Evolutionary conservation across 768 basidiomycete species (phyloP).

Genomic region (Russula compacta): DNA sequence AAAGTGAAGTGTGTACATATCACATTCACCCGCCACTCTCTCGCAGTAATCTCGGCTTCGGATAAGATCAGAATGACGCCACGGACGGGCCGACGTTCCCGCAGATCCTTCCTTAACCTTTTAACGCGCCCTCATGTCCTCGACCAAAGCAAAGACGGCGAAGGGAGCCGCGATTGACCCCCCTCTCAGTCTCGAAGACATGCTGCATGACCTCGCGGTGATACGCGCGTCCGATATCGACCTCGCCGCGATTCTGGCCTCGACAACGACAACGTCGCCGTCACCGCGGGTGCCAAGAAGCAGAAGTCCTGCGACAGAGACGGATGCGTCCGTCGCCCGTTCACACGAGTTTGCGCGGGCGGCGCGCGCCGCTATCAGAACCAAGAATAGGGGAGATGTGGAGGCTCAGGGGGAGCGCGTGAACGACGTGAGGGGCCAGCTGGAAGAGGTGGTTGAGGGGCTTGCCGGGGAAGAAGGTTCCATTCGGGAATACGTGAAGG

Average conservation of each 20-base stretch:
- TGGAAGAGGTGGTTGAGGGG: conserved; percentile 43
- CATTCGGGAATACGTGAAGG: not conserved
- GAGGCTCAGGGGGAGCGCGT: conserved; percentile 45
- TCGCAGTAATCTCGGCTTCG: not conserved
- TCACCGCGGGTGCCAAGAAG: not conserved
- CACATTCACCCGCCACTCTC: not conserved
- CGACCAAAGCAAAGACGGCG: not conserved
- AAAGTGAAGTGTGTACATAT: not conserved
- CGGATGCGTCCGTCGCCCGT: conserved; percentile 36
- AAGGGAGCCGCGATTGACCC: conserved; percentile 32
- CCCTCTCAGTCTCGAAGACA: conserved; percentile 47
- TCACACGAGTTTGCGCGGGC: conserved; percentile 55
- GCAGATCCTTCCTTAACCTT: not conserved
- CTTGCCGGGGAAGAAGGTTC: not conserved
- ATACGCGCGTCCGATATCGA: conserved; percentile 50
- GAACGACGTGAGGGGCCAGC: conserved; percentile 43
- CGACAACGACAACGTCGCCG: not conserved
- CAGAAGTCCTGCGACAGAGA: conserved; percentile 5
- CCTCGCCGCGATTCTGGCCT: conserved; percentile 28
- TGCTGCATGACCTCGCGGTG: conserved; percentile 64
- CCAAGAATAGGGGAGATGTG: conserved; percentile 43
- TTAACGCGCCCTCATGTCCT: not conserved
- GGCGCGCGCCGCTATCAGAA: conserved; percentile 47
- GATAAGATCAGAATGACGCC: not conserved
- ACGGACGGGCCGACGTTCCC: not conserved